A percentile compares a stretch with the other conserved stretches of the same genome.
Evolutionary conservation across 306 rosid genomes (phyloP).

Genomic region (Casuarina equisetifolia): DNA sequence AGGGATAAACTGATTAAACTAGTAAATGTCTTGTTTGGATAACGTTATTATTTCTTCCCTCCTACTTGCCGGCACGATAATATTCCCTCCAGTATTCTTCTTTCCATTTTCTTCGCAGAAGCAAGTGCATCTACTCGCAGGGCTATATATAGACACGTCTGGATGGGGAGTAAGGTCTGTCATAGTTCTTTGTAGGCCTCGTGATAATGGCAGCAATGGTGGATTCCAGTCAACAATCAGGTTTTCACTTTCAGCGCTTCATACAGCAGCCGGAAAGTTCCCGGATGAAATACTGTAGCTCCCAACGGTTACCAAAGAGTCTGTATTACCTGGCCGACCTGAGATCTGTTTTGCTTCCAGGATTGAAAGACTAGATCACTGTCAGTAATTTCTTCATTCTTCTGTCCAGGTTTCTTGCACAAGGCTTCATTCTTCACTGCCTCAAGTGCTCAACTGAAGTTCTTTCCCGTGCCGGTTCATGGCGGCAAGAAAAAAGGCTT

Average conservation of each 20-base stretch:
- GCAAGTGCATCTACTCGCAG: conserved; percentile 8
- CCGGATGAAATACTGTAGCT: background rate
- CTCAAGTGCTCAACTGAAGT: conserved; percentile 8
- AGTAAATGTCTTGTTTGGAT: background rate
- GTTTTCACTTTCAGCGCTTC: conserved; percentile 1
- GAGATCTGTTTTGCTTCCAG: background rate
- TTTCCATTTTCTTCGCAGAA: background rate
- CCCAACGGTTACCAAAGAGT: conserved; percentile 16
- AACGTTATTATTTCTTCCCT: background rate
- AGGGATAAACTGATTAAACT: background rate
- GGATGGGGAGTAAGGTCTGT: background rate
- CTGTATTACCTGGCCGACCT: background rate
- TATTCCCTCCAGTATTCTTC: conserved; percentile 13
- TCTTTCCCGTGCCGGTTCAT: conserved; percentile 13
- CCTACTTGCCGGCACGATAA: conserved; percentile 34
- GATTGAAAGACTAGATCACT: background rate
- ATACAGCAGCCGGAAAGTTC: background rate
- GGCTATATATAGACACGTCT: conserved; percentile 3
- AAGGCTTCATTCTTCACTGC: background rate
- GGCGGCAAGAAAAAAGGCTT: conserved; percentile 18
- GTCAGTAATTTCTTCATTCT: background rate
- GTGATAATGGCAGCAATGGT: conserved; percentile 15
- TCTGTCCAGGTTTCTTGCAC: conserved; percentile 20
- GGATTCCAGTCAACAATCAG: conserved; percentile 6
- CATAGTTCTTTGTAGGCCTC: background rate